Conservation (phyloP, 768 basidiomycete genomes). For the Crepidotus variabilis region DNA sequence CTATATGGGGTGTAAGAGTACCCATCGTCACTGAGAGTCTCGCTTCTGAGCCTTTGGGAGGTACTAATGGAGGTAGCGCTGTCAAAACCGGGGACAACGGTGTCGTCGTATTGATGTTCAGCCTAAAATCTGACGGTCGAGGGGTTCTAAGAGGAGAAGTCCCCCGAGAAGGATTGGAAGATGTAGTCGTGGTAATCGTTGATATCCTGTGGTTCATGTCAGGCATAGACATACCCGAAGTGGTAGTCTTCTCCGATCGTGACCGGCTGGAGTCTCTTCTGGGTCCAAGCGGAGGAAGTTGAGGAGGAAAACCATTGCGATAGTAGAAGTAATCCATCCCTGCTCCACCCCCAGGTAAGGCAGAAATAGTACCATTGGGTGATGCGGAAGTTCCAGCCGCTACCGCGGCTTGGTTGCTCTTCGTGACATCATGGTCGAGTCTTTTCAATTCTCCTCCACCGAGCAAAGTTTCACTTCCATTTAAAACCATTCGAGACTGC, state of each 20-base stretch:
- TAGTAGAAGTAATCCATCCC: slow-evolving; percentile 3
- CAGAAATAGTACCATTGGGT: background rate
- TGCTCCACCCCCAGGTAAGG: slow-evolving; percentile 1
- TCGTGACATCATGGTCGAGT: background rate
- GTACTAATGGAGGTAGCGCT: background rate
- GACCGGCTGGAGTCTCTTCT: background rate
- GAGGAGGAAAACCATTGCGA: background rate
- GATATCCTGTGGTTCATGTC: background rate
- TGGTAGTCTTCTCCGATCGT: background rate
- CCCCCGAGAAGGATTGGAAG: background rate
- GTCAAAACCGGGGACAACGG: background rate
- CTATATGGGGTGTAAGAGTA: slow-evolving; percentile 24
- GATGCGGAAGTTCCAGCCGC: background rate
- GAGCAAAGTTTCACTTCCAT: background rate
- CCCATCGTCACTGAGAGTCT: slow-evolving; percentile 12
- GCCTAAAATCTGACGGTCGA: background rate
- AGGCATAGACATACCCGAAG: background rate
- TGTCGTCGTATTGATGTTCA: background rate
- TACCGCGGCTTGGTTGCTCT: background rate
- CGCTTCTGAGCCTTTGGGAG: slow-evolving; percentile 1
- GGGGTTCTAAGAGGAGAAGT: slow-evolving; percentile 1
- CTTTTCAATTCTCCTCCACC: background rate
- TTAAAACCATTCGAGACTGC: no score
- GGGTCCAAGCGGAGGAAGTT: background rate
- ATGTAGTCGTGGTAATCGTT: background rate